Evolutionary conservation across 441 rosid genomes (phyloP), one percentile per base, ranked within the genome.

Genomic region (Erodium chrysanthum): DNA sequence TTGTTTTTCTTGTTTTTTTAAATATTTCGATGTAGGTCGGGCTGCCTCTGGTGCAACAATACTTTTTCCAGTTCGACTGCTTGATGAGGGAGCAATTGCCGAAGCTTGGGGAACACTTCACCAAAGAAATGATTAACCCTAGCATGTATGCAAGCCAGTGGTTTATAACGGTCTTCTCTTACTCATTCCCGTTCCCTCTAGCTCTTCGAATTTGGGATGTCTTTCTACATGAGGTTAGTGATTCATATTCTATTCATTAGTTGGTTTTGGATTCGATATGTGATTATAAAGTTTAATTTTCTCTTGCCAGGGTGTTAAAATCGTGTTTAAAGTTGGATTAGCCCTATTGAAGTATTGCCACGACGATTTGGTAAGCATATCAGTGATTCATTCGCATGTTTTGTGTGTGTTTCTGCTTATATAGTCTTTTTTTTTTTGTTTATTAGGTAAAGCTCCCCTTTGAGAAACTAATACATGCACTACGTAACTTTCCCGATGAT

Each of bases 81-180:
- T 79, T 93, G 85, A 84, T 88, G 72, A 88, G 73, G 75, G 95
- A 89, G 81, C 80, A 83, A 23, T 75, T 93, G 85, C 98, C 98
- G 9, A 89, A 88, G 77, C 81, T 93, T 29, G 96, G 97, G 71
- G 92, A 86, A 75, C 97, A 93, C 78, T 93, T 91, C 73, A 77
- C 77, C 70, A 77, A 74, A 64, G 93, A 93, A 82, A 89, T 88
- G 96, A 91, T 93, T 75, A 93, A 89, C 78, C 96, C 98, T 65
- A 93, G 98, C 78, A 93, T 93, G 98, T 93, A 93, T 76, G 97
- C 92, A 31, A 93, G 98, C 68, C 97, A 92, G 71, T 92, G 98
- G 97, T 92, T 92, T 86, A 90, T 92, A 68, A 92, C 98, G 5
- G 96, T 92, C 50, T 90, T 92, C 76, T 83, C 97, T 0, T 90